These are phyloP conservation scores for Luvunga scandens DNA, from an alignment of 345 rosid species.

Conservation along the genomic window DNA sequence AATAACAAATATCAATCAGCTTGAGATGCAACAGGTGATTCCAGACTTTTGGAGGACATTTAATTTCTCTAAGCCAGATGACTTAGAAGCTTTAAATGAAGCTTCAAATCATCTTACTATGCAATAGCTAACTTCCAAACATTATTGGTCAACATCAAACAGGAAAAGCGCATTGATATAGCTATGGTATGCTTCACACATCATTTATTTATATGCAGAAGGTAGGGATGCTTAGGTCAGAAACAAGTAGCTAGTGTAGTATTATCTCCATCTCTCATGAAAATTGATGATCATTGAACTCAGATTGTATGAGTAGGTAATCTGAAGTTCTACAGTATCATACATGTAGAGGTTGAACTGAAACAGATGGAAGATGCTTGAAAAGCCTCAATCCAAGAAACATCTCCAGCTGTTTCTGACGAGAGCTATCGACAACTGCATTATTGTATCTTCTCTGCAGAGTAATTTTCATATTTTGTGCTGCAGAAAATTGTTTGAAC, in stretches of 20 bases:
- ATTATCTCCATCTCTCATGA: background rate
- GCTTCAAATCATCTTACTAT: background rate
- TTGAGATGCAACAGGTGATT: background rate
- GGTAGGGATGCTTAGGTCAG: background rate
- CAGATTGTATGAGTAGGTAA: background rate
- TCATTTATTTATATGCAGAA: background rate
- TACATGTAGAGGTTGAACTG: constrained; percentile 85
- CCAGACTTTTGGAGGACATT: background rate
- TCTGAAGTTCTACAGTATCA: constrained; percentile 16
- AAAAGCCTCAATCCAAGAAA: constrained; percentile 92
- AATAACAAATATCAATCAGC: background rate
- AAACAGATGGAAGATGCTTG: constrained; percentile 93
- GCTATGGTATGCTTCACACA: background rate
- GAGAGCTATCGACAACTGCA: constrained; percentile 84
- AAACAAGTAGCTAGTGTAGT: background rate
- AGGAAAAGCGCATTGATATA: background rate
- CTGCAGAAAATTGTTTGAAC: constrained; percentile 85
- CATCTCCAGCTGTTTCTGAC: constrained; percentile 97
- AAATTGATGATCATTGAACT: background rate
- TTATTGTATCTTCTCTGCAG: constrained; percentile 92
- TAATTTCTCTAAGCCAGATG: background rate
- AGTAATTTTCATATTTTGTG: constrained; percentile 89
- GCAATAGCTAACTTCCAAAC: background rate
- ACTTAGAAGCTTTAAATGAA: background rate
- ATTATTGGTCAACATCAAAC: background rate